Base-by-base conservation (phyloP, 495 filamentous ascomycete species). In the Venustampulla echinocandica region DNA sequence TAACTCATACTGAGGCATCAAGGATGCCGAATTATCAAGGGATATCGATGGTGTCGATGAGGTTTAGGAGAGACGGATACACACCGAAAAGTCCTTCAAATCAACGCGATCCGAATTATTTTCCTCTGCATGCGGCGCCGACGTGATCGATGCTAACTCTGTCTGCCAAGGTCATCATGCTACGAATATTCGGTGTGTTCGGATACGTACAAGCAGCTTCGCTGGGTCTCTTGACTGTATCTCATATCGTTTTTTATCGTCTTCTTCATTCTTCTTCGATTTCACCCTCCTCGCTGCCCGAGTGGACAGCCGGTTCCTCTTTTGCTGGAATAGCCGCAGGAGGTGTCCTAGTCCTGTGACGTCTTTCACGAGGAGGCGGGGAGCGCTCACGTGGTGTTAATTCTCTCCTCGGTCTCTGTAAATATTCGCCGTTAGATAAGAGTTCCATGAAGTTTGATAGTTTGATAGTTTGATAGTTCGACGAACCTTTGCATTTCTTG, bases 241-340 rank as follows among this genome's bases (percentile, higher is more conserved):
- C 33, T 9, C 13, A 22, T 38, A 7, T 30, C n/a, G 27, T 30
- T n/a, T 30, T 7, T n/a, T 30, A 30, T 7, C 27, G 17, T 42
- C 43, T 18, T 27, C 4, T 19, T 60, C 73, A 87, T 52, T 93
- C 88, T 68, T 96, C 92, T 60, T 95, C 92, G 54, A 98, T 95
- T 69, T 98, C 92, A 20, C 92, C 92, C 65, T 98, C 92, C 65
- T 98, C 92, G 56, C 92, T 97, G 25, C 93, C 92, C 30, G 82
- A 85, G 57, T 84, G 80, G 17, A 86, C 75, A 1, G 75, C 75
- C 49, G 76, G 70, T 46, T 90, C 83, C 49, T 87, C 76, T 54
- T 80, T 76, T 21, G 68, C 67, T 18, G 66, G 66, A 18, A 68
- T 52, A 34, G 67, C 62, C 34, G 65, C 58, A 36, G 67, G 66